These are phyloP conservation scores for Dothideomycetes sp. DNA, from an alignment of 2,329 filamentous ascomycete genomes.

Conservation along the genomic window DNA sequence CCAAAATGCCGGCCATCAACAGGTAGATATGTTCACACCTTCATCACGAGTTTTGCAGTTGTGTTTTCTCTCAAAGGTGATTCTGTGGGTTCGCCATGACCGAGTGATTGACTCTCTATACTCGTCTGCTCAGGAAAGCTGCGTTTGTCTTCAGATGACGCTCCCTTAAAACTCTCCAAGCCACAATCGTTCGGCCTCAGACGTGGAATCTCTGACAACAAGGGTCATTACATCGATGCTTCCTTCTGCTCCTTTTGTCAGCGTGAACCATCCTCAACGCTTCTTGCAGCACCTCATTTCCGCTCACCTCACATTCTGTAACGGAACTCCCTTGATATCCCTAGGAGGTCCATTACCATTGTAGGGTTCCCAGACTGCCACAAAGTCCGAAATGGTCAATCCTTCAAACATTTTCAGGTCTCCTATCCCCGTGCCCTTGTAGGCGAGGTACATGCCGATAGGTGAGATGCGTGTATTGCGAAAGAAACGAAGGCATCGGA, in stretches of 20 bases:
- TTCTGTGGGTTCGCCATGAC: no score
- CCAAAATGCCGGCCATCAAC: no score
- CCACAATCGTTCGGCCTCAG: no score
- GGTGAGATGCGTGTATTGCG: conserved; percentile 16
- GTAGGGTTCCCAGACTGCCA: conserved; percentile 16
- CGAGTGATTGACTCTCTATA: no score
- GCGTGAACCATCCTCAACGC: neutral
- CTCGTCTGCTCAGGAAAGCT: no score
- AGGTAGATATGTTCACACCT: no score
- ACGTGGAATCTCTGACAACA: conserved; percentile 8
- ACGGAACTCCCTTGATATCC: neutral
- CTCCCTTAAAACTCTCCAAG: no score
- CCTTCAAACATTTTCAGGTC: conserved; percentile 14
- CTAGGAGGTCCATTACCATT: conserved; percentile 11
- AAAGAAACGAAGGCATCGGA: conserved; percentile 4
- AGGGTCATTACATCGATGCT: conserved; percentile 10
- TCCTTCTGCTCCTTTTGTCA: conserved; percentile 5
- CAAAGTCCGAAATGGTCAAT: conserved; percentile 16
- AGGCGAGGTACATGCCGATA: conserved; percentile 16
- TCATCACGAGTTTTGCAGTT: no score
- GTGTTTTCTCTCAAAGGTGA: no score
- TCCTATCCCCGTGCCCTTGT: conserved; percentile 15
- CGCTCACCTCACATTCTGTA: conserved; percentile 9
- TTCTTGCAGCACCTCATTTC: neutral
- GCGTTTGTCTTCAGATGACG: no score